Base-by-base conservation (phyloP, 1,284 basidiomycete genomes). In the Cystobasidium slooffiae region DNA sequence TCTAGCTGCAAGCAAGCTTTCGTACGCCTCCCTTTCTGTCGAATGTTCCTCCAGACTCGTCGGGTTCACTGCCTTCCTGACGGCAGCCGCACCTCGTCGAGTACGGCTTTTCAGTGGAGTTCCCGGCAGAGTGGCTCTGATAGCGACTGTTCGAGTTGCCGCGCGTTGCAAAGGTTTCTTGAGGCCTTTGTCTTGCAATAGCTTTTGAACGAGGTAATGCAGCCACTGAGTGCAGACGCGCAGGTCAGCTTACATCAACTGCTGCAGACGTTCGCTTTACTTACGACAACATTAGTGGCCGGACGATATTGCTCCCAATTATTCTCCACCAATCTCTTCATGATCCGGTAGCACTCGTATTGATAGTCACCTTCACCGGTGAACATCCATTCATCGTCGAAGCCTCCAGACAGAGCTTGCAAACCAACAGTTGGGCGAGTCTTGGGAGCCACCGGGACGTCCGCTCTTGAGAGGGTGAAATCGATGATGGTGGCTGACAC, bases 291-390 rank as follows among this genome's bases (percentile, higher is more conserved):
- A 80, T 97, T 97, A 6, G 93, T 95, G 10, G 90, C 81, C 0
- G 94, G 92, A 65, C 87, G 85, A 81, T 88, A 94, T 0, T 82
- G 84, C 70, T 87, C 85, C 95, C 95, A 97, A 22, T 84, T 81
- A 56, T 84, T 84, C 2, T 86, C 82, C 55, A 87, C 88, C 73
- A 88, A 83, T 31, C 83, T 82, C 49, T 86, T 86, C 92, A 97
- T 97, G 82, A 90, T 87, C 51, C 96, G 88, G 81, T 99, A 99
- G 0, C 97, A 86, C 78, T 97, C 94, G 83, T 95, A 98, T 81
- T 99, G 96, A 78, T 91, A 89, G 80, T 96, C 93, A 6, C 94
- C 93, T 87, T 77, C 69, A 1, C 80, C 83, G 52, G 81, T 76
- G 56, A 83, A 83, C n/a, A 84, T 68, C 16, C 76, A 68, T 8